These are phyloP conservation scores for Beauveria sp. DNA, from an alignment of 2,329 filamentous ascomycete species.

Conservation along the genomic window DNA sequence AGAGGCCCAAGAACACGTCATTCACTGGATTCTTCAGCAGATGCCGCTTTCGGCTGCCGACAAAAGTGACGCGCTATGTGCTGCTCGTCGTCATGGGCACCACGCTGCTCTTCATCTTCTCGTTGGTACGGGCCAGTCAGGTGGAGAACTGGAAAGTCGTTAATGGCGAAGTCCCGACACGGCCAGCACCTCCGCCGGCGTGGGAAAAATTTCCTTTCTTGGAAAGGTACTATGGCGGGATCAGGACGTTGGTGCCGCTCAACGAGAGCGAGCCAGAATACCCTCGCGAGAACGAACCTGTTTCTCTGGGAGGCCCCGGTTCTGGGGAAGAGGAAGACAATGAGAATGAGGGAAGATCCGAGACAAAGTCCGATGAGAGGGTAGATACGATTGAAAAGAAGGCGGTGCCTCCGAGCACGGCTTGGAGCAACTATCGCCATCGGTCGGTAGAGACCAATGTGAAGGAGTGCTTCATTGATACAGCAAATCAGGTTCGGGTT, in stretches of 20 bases:
- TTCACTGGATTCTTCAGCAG: constrained; percentile 17
- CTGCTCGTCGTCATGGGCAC: constrained; percentile 62
- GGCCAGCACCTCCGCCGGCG: constrained; percentile 54
- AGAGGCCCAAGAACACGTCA: constrained; percentile 20
- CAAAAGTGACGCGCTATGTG: constrained; percentile 69
- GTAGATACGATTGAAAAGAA: constrained; percentile 12
- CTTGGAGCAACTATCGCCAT: constrained; percentile 27
- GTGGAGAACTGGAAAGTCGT: constrained; percentile 57
- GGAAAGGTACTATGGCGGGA: constrained; percentile 81
- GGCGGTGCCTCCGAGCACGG: constrained; percentile 21
- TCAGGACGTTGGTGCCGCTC: constrained; percentile 61
- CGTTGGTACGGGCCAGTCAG: constrained; percentile 66
- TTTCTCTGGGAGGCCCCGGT: constrained; percentile 13
- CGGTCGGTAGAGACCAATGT: constrained; percentile 41
- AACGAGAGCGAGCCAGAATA: constrained; percentile 72
- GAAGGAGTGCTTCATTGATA: constrained; percentile 73
- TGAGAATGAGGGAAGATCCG: constrained; percentile 8
- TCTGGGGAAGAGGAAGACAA: neutral
- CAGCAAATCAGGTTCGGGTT: constrained; percentile 53
- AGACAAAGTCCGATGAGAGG: constrained; percentile 14
- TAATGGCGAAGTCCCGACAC: constrained; percentile 36
- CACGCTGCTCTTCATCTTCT: constrained; percentile 69
- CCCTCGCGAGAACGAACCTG: constrained; percentile 55
- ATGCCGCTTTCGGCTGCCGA: constrained; percentile 57
- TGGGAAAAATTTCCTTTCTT: constrained; percentile 87